Evolutionary conservation across 2,329 filamentous ascomycete species (phyloP).

Genomic region (Aspergillus felis): DNA sequence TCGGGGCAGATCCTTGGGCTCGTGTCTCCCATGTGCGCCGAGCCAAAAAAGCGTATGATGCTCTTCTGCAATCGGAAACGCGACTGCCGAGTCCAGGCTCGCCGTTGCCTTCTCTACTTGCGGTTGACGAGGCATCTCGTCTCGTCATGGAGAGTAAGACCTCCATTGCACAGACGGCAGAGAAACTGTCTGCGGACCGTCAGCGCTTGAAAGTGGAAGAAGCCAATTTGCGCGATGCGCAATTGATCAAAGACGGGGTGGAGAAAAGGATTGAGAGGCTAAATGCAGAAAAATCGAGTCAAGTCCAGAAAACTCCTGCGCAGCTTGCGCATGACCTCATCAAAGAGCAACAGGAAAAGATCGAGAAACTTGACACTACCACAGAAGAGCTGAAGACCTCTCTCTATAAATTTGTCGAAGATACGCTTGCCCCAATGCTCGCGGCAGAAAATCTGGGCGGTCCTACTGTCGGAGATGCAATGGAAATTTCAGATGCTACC

Average conservation of each 20-base stretch:
- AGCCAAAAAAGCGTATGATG: constrained; percentile 63
- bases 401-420: constrained; percentile 67
- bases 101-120: constrained; percentile 66
- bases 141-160: constrained; percentile 62
- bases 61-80: constrained; percentile 58
- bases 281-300: constrained; percentile 53
- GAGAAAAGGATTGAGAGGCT: constrained; percentile 58
- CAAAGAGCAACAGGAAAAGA: constrained; percentile 57
- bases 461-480: constrained; percentile 71
- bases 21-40: constrained; percentile 46
- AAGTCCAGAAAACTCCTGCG: constrained; percentile 55
- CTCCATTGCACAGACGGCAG: constrained; percentile 48
- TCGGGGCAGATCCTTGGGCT: constrained; percentile 23
- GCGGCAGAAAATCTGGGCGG: constrained; percentile 81
- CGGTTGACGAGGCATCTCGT: constrained; percentile 63
- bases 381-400: constrained; percentile 59
- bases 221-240: constrained; percentile 45
- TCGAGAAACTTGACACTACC: constrained; percentile 57
- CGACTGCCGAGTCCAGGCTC: constrained; percentile 65
- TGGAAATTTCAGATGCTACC: constrained; percentile 58
- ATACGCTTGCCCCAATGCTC: constrained; percentile 68
- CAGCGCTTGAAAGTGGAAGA: constrained; percentile 44
- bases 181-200: constrained; percentile 38
- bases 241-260: constrained; percentile 45
- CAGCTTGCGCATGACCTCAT: constrained; percentile 62